Evolutionary conservation across 805 yeast species (phyloP), one percentile per base, ranked within the genome.

Genomic region (Cyberlindnera petersonii): DNA sequence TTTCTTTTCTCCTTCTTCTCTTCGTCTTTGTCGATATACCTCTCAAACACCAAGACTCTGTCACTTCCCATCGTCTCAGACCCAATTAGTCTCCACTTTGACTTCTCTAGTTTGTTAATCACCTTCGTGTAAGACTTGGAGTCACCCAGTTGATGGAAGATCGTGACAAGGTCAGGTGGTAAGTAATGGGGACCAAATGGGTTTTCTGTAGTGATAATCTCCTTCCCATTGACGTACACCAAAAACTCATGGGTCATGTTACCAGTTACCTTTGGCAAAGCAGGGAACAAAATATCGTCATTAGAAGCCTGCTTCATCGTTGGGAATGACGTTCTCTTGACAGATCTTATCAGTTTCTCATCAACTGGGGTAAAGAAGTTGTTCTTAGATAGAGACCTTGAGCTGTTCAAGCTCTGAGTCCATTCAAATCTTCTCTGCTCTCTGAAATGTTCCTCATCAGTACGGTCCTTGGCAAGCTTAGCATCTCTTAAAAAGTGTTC

Each of bases 391-490:
- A 76, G 46, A 0, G 75, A 58, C 31, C 71, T 55, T 6, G 69
- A 63, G n/a, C 61, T 49, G 42, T 44, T 22, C 31, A 32, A 8
- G 43, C 43, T 26, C 77, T 74, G 39, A 1, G 43, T 26, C 24
- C 30, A 31, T 37, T 76, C 81, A 43, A 62, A 75, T 0, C 82
- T 79, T 28, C 67, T 65, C 26, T 62, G 52, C 33, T 71, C 72
- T 26, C 77, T 66, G 49, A 74, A 75, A 28, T 63, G 51, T 26
- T 63, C 62, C 41, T 74, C 74, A 26, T 69, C 69, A 23, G 63
- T 63, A 15, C 47, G 33, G 17, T 68, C 68, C 39, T 63, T 64
- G 15, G 61, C 59, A 14, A 54, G 53, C 42, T 73, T 72, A 4
- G 78, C 72, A 6, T 62, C 56, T 31, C 62, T 55, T 26, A 79